Evolutionary conservation across 129 eudicot genomes (phyloP), one percentile per base, ranked within the genome.

Genomic region (Chrysanthemum makinoi): DNA sequence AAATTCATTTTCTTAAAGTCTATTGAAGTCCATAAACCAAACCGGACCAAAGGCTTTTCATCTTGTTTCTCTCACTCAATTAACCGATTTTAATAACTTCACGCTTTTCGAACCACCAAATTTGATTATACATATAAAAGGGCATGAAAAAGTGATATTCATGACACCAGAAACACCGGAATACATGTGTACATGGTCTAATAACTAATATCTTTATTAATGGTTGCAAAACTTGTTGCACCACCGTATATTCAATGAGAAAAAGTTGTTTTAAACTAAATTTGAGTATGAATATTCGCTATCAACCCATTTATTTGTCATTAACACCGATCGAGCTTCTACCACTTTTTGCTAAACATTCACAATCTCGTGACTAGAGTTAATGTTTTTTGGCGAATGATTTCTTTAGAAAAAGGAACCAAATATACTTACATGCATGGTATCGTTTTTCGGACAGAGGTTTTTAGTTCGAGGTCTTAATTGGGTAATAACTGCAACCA

Each of bases 181-280:
- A 54, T 55, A 5, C 47, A 47, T 56, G 47, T 75, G 72, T 39
- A 39, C 10, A 8, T 74, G 66, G 72, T 75, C 58, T 8, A 66
- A 18, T n/a, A 50, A 66, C 58, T 8, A 66, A 18, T n/a, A 50
- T 22, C 28, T 49, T 65, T 53, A 65, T 65, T 64, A 65, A 75
- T 53, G 17, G 56, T 24, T 47, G 44, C 54, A 54, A 12, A 65
- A 22, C 24, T 75, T 67, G 62, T 66, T 75, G 62, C 62, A 67
- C 68, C 66, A 19, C 39, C 44, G 10, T 57, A 57, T 75, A 57
- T 75, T 67, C 17, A 28, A 17, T 46, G 24, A 46, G 17, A 16
- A 28, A 67, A 30, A 8, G 5, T 13, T 57, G 57, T 43, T 17
- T 2, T 49, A 19, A 9, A 10, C 9, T 22, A 28, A 47, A 17